Evolutionary conservation across 1,284 basidiomycete genomes (phyloP).

Genomic region (Nidula niveotomentosa): DNA sequence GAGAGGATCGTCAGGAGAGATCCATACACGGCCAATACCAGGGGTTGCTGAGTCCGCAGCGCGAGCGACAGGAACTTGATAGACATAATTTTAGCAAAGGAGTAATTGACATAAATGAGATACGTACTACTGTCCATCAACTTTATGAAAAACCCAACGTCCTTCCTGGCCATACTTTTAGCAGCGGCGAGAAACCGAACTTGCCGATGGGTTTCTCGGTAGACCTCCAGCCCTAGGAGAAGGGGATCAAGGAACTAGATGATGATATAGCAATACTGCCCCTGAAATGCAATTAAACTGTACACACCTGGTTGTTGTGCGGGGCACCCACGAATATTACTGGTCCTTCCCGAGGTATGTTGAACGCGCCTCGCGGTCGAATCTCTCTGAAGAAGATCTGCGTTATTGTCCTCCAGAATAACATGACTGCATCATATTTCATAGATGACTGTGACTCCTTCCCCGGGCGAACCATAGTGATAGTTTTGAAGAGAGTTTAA

Average conservation of each 20-base stretch:
- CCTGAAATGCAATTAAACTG: slow-evolving; percentile 5
- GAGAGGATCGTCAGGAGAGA: slow-evolving; percentile 78
- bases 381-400: slow-evolving; percentile 99
- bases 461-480: background rate
- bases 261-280: slow-evolving; percentile 8
- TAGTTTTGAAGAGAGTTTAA: background rate
- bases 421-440: slow-evolving; percentile 64
- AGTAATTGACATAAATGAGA: background rate
- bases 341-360: slow-evolving; percentile 91
- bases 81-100: background rate
- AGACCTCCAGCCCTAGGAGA: slow-evolving; percentile 85
- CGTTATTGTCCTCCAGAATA: slow-evolving; percentile 84
- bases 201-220: slow-evolving; percentile 80
- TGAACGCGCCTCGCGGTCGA: slow-evolving; percentile 91
- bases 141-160: slow-evolving; percentile 82
- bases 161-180: slow-evolving; percentile 82
- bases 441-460: slow-evolving; percentile 18
- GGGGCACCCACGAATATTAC: slow-evolving; percentile 97
- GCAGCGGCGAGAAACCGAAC: slow-evolving; percentile 95
- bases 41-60: slow-evolving; percentile 87
- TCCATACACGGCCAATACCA: slow-evolving; percentile 74
- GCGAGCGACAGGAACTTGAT: slow-evolving; percentile 86
- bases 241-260: slow-evolving; percentile 93
- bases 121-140: slow-evolving; percentile 91
- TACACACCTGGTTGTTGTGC: slow-evolving; percentile 88